A percentile compares a stretch with the other conserved stretches of the same genome.
Evolutionary conservation across 2,329 filamentous ascomycete genomes (phyloP).

Genomic region (Cadophora luteo-olivacea): DNA sequence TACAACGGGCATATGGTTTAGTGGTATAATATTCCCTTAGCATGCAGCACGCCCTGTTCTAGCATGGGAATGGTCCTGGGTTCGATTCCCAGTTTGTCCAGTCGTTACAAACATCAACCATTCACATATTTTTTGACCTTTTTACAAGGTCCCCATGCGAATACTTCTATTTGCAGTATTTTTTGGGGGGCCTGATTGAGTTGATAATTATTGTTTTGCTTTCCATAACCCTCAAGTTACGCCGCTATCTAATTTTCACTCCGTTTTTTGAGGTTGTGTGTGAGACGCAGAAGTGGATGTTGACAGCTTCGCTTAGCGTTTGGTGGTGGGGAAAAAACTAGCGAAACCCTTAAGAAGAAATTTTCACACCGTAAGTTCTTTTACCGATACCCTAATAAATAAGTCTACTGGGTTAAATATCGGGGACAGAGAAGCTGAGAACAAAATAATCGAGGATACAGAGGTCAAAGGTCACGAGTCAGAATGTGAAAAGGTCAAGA

Average conservation of each 20-base stretch:
- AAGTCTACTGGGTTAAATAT: no score
- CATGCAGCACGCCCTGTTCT: background rate
- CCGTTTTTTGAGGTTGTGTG: background rate
- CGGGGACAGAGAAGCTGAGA: no score
- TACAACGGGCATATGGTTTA: slow-evolving; percentile 18
- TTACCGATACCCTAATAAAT: background rate
- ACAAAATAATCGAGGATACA: no score
- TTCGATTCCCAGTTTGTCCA: slow-evolving; percentile 12
- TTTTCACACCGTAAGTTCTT: background rate
- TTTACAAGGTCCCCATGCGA: background rate
- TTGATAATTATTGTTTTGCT: no score
- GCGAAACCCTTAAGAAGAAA: background rate
- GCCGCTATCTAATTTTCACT: background rate
- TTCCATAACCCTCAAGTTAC: no score
- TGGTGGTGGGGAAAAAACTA: background rate
- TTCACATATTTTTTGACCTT: background rate
- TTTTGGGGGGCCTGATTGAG: background rate
- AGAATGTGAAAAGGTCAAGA: no score
- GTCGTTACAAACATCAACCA: background rate
- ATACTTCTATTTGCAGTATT: no score
- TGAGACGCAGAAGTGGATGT: background rate
- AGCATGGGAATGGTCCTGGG: slow-evolving; percentile 10
- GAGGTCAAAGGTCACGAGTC: no score
- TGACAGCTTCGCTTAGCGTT: background rate
- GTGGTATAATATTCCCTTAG: slow-evolving; percentile 18